Evolutionary conservation across 2,329 filamentous ascomycete genomes (phyloP), one percentile per base, ranked within the genome.

Genomic region (Trichophyton schoenleinii): DNA sequence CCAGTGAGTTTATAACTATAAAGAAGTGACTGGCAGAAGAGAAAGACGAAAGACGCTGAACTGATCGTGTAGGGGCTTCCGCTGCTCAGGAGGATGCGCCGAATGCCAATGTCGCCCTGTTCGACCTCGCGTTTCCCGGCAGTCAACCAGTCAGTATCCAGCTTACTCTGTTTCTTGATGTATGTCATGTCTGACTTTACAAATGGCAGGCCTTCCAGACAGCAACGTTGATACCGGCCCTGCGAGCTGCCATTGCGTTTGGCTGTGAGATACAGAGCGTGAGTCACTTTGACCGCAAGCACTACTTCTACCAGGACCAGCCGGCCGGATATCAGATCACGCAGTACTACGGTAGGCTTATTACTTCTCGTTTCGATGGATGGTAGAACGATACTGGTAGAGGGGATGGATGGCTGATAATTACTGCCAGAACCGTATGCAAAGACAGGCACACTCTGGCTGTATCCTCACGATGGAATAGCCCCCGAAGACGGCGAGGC

Each of bases 241-340:
- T 99, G 15, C 85, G 94, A 63, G 92, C 92, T 18, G 92, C 94
- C 0, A 77, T 96, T 58, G 89, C 91, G 0, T 79, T 99, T 52
- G 83, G 87, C 62, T 97, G 94, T 73, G 77, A 85, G 1, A 81
- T 97, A 59, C 87, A 95, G 70, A 78, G 75, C 1, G 80, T 83
- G 67, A 96, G 91, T 73, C 84, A 83, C 60, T 99, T 96, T 75
- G 94, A 99, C 74, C 82, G 94, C 65, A 99, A 99, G 73, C 94
- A 99, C 74, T 99, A 99, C 75, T 97, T 99, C 74, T 96, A 96
- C 78, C 95, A 94, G 83, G 94, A 99, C 73, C 94, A 99, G 74
- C 94, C 94, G 0, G 83, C 89, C 0, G 94, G 94, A 0, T 99
- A 99, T 73, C 94, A 99, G 73, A 95, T 99, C 65, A 99, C 94